Evolutionary conservation across 2,329 filamentous ascomycete species (phyloP).

Genomic region (Ophiostoma quercus): DNA sequence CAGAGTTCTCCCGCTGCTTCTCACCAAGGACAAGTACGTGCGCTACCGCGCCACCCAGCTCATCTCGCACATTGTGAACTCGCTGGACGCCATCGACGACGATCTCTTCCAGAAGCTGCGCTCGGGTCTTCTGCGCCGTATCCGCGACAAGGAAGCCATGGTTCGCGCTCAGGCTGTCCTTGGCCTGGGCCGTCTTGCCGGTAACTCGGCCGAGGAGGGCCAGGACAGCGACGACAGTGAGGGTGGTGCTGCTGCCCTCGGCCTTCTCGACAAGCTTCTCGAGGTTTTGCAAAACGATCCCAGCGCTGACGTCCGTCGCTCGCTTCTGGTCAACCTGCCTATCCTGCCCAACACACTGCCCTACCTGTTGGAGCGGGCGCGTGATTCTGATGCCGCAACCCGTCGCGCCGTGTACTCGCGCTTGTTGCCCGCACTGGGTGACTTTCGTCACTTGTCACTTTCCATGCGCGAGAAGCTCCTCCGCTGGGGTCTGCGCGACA

Average conservation of each 20-base stretch:
- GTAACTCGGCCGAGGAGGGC: conserved; percentile 67
- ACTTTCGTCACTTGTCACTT: conserved; percentile 88
- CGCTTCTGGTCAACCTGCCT: conserved; percentile 84
- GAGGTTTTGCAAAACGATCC: conserved; percentile 91
- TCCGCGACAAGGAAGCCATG: conserved; percentile 89
- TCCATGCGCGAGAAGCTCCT: conserved; percentile 94
- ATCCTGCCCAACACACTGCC: conserved; percentile 76
- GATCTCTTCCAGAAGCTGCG: conserved; percentile 80
- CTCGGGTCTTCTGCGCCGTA: conserved; percentile 72
- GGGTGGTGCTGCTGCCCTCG: conserved; percentile 56
- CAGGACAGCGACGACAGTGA: conserved; percentile 66
- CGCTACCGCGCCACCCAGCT: conserved; percentile 86
- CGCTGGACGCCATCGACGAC: conserved; percentile 85
- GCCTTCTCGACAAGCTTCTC: conserved; percentile 75
- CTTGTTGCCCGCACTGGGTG: conserved; percentile 79
- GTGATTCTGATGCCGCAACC: conserved; percentile 81
- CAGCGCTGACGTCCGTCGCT: conserved; percentile 85
- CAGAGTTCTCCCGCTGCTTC: conserved; percentile 67
- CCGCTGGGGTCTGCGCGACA: conserved; percentile 87
- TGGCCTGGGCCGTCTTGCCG: conserved; percentile 78
- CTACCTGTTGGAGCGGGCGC: conserved; percentile 81
- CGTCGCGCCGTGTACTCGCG: conserved; percentile 81
- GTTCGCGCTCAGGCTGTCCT: conserved; percentile 89
- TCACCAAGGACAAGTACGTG: conserved; percentile 86
- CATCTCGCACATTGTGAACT: conserved; percentile 86